Evolutionary conservation across 2,329 filamentous ascomycete genomes (phyloP), one percentile per base, ranked within the genome.

Genomic region (Ustulina deusta): DNA sequence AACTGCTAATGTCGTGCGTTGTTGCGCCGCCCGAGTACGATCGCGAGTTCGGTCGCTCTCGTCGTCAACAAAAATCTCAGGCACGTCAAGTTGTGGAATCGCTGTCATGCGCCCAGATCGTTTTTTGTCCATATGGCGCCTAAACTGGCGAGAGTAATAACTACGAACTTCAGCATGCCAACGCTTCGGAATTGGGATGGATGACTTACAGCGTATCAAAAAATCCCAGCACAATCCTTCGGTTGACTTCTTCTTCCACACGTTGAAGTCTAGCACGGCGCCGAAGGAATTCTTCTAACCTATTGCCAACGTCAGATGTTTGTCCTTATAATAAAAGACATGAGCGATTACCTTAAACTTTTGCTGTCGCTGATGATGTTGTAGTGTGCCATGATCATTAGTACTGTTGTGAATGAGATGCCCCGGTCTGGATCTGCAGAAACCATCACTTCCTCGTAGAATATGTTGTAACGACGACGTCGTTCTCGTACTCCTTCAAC

Each of bases 321-420:
- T 56, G 17, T 10, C 3, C 25, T 29, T 11, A 54, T 1, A 13
- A 20, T 1, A 29, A 25, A 20, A 68, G 44, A 32, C 3, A 48
- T 44, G 25, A 49, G 73, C n/a, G 80, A 83, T 77, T 82, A 92
- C 90, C 87, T 91, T 76, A 99, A 83, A 80, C 94, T 97, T 85
- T 97, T 97, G 83, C 91, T 97, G 80, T 99, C 96, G 73, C 91
- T 97, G 78, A 99, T 99, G 76, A 99, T 94, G 76, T 98, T 99
- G 85, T 99, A 97, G 80, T 99, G 96, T 38, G 97, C 95, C 65
- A 99, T 85, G 68, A 97, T 97, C 91, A 99, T 96, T 59, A 99
- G 85, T 25, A 97, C 91, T 6, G 91, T 91, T 2, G 93, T 96
- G 79, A 99, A 99, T 0, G 93, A 91, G 67, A 99, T 97, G 55